Evolutionary conservation across 2,329 filamentous ascomycete species (phyloP).

Genomic region (Microdochium paspali): DNA sequence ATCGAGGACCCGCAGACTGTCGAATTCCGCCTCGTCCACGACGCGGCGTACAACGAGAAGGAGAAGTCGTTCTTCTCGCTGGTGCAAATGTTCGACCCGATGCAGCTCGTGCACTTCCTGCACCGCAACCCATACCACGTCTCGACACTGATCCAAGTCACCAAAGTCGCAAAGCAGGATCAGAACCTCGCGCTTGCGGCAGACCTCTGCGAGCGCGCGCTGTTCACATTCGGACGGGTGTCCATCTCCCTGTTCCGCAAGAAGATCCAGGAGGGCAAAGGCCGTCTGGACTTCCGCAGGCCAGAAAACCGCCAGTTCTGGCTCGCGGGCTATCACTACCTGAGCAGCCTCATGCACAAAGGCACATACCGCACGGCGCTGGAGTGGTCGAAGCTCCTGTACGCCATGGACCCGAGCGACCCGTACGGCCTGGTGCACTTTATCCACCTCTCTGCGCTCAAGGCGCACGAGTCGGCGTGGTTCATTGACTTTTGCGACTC

Average conservation of each 20-base stretch:
- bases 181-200: slow-evolving; percentile 78
- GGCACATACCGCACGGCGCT: slow-evolving; percentile 91
- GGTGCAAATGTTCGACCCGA: slow-evolving; percentile 77
- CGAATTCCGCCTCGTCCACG: slow-evolving; percentile 73
- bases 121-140: slow-evolving; percentile 79
- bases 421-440: slow-evolving; percentile 76
- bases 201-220: slow-evolving; percentile 79
- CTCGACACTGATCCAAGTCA: slow-evolving; percentile 86
- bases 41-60: slow-evolving; percentile 59
- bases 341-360: slow-evolving; percentile 75
- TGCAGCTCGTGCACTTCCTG: slow-evolving; percentile 70
- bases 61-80: slow-evolving; percentile 69
- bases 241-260: slow-evolving; percentile 74
- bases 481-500: slow-evolving; percentile 59
- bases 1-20: slow-evolving; percentile 45
- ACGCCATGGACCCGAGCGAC: slow-evolving; percentile 67
- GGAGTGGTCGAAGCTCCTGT: slow-evolving; percentile 84
- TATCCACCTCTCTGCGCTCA: slow-evolving; percentile 77
- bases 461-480: slow-evolving; percentile 67
- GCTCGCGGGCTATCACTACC: slow-evolving; percentile 82
- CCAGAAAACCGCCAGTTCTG: slow-evolving; percentile 90
- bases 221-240: slow-evolving; percentile 89
- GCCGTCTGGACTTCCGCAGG: slow-evolving; percentile 69
- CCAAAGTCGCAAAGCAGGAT: slow-evolving; percentile 84
- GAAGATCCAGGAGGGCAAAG: slow-evolving; percentile 67